These are phyloP conservation scores for Penicillium sp. DNA, from an alignment of 2,329 filamentous ascomycete species.

Conservation along the genomic window DNA sequence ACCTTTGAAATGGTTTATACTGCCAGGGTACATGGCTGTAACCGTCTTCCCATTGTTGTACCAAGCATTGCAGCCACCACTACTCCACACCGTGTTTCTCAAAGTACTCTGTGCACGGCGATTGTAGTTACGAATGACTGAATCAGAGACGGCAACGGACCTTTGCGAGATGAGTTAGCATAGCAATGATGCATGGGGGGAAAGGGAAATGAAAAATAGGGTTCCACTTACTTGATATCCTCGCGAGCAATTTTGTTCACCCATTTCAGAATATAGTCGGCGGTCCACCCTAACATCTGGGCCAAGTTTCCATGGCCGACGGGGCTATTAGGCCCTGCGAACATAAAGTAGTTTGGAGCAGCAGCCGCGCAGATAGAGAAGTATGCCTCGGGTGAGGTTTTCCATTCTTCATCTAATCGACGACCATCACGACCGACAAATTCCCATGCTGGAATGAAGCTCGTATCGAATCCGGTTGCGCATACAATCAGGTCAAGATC, in stretches of 20 bases:
- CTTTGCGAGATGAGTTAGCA: constrained; percentile 10
- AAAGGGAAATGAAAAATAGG: too few relatives aligned
- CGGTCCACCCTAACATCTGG: neutral
- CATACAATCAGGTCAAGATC: constrained; percentile 6
- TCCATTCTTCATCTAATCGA: constrained; percentile 28
- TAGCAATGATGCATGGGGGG: too few relatives aligned
- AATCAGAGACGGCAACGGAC: constrained; percentile 20
- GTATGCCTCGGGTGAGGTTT: constrained; percentile 26
- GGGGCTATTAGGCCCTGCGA: constrained; percentile 27
- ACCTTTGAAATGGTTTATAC: constrained; percentile 28
- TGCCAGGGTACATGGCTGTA: constrained; percentile 31
- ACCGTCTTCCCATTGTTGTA: constrained; percentile 27
- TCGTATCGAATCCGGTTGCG: constrained; percentile 4
- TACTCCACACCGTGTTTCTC: constrained; percentile 30
- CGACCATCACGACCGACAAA: constrained; percentile 1
- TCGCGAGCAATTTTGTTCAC: neutral
- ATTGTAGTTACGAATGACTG: constrained; percentile 25
- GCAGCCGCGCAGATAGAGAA: constrained; percentile 26
- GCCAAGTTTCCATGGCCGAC: neutral
- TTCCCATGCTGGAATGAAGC: constrained; percentile 2
- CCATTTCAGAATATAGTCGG: neutral
- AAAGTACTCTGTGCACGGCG: constrained; percentile 25
- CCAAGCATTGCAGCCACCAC: constrained; percentile 32
- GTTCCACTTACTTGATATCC: constrained; percentile 2
- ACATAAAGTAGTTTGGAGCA: constrained; percentile 36